Conservation (phyloP, 2,329 filamentous ascomycete genomes). For the Penicillium sp. region DNA sequence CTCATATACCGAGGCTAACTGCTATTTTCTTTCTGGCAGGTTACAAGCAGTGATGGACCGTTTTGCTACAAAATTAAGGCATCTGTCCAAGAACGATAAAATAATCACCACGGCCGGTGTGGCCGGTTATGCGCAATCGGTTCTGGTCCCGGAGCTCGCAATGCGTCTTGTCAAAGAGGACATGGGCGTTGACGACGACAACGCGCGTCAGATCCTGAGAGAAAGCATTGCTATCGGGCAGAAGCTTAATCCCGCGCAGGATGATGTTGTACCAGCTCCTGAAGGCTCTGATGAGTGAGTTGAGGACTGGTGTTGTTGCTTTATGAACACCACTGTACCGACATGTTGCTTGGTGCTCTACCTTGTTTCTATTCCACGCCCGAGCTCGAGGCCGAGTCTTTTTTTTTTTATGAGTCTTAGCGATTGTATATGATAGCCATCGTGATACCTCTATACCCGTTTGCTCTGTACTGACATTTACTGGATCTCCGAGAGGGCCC, state of each 20-base stretch:
- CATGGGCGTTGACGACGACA: constrained; percentile 48
- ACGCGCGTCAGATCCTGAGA: constrained; percentile 57
- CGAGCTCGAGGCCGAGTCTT: too few relatives aligned
- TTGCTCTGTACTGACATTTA: not conserved
- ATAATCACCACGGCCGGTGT: constrained; percentile 66
- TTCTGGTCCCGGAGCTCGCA: constrained; percentile 70
- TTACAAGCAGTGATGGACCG: constrained; percentile 59
- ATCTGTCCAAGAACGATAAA: constrained; percentile 61
- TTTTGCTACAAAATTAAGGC: constrained; percentile 60
- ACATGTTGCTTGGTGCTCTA: too few relatives aligned
- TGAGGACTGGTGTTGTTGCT: not conserved
- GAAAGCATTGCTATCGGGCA: constrained; percentile 67
- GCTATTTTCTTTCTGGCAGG: constrained; percentile 27
- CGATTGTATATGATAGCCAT: constrained; percentile 11
- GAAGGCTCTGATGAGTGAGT: not conserved
- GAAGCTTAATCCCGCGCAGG: constrained; percentile 63
- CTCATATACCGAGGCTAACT: not conserved
- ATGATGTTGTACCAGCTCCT: constrained; percentile 50
- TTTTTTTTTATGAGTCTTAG: too few relatives aligned
- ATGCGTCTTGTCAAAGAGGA: constrained; percentile 59
- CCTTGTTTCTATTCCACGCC: too few relatives aligned
- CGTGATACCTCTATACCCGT: constrained; percentile 10
- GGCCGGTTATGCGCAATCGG: constrained; percentile 67
- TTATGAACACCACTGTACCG: too few relatives aligned
- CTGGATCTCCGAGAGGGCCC: too few relatives aligned